Percentiles rank a stretch among this genome's conserved stretches.
Conservation (phyloP, 73 alveolate genomes). For the Stentor coeruleus region DNA sequence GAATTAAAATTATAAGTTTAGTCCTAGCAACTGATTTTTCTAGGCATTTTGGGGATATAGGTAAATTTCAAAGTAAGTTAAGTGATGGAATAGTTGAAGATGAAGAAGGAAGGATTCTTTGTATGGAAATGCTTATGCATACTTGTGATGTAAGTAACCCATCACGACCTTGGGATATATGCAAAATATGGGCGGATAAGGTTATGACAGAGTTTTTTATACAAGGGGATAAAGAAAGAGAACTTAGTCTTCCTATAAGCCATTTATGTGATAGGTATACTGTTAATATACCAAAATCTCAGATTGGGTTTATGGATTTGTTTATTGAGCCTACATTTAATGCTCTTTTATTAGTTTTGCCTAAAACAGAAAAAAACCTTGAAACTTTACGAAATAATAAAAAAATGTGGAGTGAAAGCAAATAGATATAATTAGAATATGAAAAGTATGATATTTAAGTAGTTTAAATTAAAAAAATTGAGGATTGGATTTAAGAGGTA, state of each 20-base stretch:
- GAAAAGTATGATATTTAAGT: too few species aligned
- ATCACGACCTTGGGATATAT: slow-evolving; percentile 51
- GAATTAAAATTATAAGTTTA: slow-evolving; percentile 59
- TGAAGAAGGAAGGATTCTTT: slow-evolving; percentile 8
- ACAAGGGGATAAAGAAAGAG: slow-evolving; percentile 72
- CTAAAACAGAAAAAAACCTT: background rate
- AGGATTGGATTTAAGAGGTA: too few species aligned
- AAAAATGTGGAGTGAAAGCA: background rate
- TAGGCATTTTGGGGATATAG: slow-evolving; percentile 63
- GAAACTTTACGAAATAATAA: background rate
- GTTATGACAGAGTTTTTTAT: slow-evolving; percentile 60
- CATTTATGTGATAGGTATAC: slow-evolving; percentile 77
- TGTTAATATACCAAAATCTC: slow-evolving; percentile 71
- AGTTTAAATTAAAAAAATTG: too few species aligned
- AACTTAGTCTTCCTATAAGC: slow-evolving; percentile 65
- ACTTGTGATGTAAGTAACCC: slow-evolving; percentile 72
- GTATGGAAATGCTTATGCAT: slow-evolving; percentile 64
- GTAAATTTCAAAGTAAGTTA: slow-evolving; percentile 29
- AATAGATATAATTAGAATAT: too few species aligned
- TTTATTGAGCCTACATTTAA: slow-evolving; percentile 75
- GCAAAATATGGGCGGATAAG: slow-evolving; percentile 57
- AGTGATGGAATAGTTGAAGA: slow-evolving; percentile 35
- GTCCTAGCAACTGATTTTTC: slow-evolving; percentile 85
- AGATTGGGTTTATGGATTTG: slow-evolving; percentile 87
- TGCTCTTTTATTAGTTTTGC: slow-evolving; percentile 34